Conservation (phyloP, 2,329 filamentous ascomycete species). For the Claviceps sp. region DNA sequence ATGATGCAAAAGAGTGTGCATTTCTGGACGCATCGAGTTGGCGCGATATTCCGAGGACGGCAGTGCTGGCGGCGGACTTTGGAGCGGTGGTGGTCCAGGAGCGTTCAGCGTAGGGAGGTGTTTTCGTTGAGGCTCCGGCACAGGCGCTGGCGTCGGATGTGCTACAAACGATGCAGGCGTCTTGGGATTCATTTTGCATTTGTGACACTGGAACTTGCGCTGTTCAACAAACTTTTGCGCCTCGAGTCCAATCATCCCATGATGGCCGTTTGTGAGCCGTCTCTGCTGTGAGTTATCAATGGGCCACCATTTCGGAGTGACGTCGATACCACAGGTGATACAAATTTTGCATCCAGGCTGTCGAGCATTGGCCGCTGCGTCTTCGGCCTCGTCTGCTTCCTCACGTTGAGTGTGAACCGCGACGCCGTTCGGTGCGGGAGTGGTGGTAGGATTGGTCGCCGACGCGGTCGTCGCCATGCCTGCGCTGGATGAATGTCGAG, state of each 20-base stretch:
- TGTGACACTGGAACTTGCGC: constrained; percentile 59
- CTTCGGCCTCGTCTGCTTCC: constrained; percentile 13
- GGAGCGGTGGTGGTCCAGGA: constrained; percentile 13
- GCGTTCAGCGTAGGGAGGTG: constrained; percentile 7
- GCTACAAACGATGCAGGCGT: constrained; percentile 22
- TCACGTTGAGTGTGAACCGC: constrained; percentile 8
- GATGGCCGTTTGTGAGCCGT: constrained; percentile 37
- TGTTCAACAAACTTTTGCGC: constrained; percentile 46
- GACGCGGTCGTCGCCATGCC: constrained; percentile 4
- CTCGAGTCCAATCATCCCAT: constrained; percentile 38
- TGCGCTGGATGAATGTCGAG: constrained; percentile 38
- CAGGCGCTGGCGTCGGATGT: constrained; percentile 10
- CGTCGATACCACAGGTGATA: constrained; percentile 53
- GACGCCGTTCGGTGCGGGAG: constrained; percentile 6
- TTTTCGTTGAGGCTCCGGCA: constrained; percentile 10
- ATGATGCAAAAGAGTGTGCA: constrained; percentile 10
- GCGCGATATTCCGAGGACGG: constrained; percentile 14
- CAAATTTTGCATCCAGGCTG: constrained; percentile 42
- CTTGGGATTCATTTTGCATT: constrained; percentile 48
- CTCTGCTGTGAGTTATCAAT: constrained; percentile 39
- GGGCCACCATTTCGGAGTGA: constrained; percentile 63
- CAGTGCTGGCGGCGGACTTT: constrained; percentile 17
- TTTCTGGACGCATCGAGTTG: constrained; percentile 8
- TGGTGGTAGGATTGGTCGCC: constrained; percentile 1
- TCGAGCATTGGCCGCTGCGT: constrained; percentile 14